Percentiles rank a stretch among this genome's conserved stretches.
These are phyloP conservation scores for Oryza coarctata DNA, from an alignment of 176 grass and related monocot species.

Conservation along the genomic window DNA sequence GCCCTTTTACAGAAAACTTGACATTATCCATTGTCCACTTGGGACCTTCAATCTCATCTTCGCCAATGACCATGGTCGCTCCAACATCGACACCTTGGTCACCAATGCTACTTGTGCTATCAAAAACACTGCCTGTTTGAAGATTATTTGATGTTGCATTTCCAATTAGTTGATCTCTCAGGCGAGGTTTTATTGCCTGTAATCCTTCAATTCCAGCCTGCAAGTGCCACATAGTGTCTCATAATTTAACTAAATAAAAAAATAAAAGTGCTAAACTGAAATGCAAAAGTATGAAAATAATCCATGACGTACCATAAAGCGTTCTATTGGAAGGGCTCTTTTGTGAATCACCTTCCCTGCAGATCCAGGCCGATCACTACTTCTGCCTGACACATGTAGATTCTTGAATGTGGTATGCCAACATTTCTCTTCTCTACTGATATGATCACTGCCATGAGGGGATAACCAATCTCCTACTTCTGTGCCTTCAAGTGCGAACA, in stretches of 20 bases:
- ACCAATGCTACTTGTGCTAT: constrained; percentile 34
- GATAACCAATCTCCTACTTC: constrained; percentile 56
- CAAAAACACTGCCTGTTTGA: constrained; percentile 27
- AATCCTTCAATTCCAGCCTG: constrained; percentile 89
- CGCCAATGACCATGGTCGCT: constrained; percentile 56
- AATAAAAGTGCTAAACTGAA: constrained; percentile 15
- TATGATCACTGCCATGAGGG: constrained; percentile 35
- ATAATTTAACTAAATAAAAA: constrained; percentile 17
- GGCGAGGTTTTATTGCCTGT: constrained; percentile 83
- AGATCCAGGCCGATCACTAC: constrained; percentile 49
- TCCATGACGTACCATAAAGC: constrained; percentile 59
- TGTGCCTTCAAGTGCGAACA: constrained; percentile 94
- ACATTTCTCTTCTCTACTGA: constrained; percentile 96
- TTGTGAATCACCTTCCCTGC: constrained; percentile 36
- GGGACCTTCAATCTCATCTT: constrained; percentile 64
- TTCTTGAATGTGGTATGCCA: constrained; percentile 95
- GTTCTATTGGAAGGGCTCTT: constrained; percentile 70
- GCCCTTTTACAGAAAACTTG: constrained; percentile 95
- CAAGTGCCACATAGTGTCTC: constrained; percentile 28
- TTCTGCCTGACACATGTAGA: constrained; percentile 80
- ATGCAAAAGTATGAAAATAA: not conserved
- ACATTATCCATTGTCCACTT: constrained; percentile 91
- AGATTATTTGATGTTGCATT: constrained; percentile 43
- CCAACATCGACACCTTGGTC: constrained; percentile 83
- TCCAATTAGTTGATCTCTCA: constrained; percentile 40